These are phyloP conservation scores for Sodiomyces alkalinus DNA, from an alignment of 2,329 filamentous ascomycete species.

Conservation along the genomic window DNA sequence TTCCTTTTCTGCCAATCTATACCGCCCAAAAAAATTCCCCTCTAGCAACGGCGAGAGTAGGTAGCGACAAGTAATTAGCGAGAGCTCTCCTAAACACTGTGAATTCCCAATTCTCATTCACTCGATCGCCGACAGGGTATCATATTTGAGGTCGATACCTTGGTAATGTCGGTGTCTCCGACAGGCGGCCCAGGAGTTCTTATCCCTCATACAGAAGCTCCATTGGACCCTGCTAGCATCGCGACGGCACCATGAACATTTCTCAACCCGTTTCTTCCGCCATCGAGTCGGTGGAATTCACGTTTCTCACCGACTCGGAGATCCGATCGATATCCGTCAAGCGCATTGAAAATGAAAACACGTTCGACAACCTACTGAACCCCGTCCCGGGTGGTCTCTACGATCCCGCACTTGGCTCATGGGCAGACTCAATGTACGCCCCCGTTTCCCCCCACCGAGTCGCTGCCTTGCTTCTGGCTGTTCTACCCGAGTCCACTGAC, in stretches of 20 bases:
- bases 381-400: constrained; percentile 85
- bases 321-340: constrained; percentile 85
- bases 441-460: background rate
- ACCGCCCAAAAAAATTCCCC: constrained; percentile 30
- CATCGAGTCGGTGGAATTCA: constrained; percentile 81
- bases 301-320: constrained; percentile 66
- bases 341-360: constrained; percentile 80
- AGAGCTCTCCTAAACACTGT: no score
- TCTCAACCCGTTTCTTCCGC: constrained; percentile 71
- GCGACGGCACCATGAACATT: constrained; percentile 44
- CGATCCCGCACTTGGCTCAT: constrained; percentile 80
- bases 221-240: no score
- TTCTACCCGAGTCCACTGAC: no score
- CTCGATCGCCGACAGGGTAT: no score
- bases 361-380: constrained; percentile 86
- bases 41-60: no score
- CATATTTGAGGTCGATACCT: no score
- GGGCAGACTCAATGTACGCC: constrained; percentile 65
- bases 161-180: no score
- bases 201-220: no score
- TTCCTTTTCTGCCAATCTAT: constrained; percentile 22
- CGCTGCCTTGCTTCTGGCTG: background rate
- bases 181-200: no score
- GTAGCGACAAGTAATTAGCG: no score
- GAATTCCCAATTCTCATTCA: no score